Evolutionary conservation across 352 stramenopile genomes (phyloP).

Genomic region (Phytophthora hibernalis): DNA sequence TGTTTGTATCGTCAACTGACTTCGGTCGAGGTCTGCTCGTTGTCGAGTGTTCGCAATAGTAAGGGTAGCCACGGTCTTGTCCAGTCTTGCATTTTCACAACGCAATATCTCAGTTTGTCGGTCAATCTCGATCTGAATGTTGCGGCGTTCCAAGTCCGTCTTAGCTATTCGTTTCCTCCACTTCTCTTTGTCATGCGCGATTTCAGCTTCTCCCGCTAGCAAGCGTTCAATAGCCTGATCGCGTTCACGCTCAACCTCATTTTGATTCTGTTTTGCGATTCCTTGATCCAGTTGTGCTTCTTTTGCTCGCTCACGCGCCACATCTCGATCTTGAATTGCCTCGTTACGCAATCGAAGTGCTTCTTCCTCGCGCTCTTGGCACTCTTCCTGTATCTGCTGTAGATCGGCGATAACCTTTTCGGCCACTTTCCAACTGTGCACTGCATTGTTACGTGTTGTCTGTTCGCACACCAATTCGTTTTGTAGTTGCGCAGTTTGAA

Average conservation of each 20-base stretch:
- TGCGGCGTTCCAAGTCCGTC: conserved; percentile 55
- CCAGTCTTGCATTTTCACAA: conserved; percentile 45
- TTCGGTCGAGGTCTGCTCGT: conserved; percentile 39
- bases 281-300: conserved; percentile 63
- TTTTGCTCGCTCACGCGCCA: conserved; percentile 43
- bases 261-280: conserved; percentile 53
- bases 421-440: conserved; percentile 57
- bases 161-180: conserved; percentile 54
- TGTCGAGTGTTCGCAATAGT: conserved; percentile 25
- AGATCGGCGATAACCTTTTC: conserved; percentile 51
- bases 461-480: conserved; percentile 42
- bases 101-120: conserved; percentile 56
- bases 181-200: conserved; percentile 50
- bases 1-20: conserved; percentile 21
- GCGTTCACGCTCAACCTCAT: conserved; percentile 49
- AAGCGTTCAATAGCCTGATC: conserved; percentile 44
- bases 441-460: conserved; percentile 48
- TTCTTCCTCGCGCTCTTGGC: conserved; percentile 59
- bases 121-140: conserved; percentile 72
- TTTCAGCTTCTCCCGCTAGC: conserved; percentile 40
- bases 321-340: conserved; percentile 53
- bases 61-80: conserved; percentile 40
- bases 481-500: conserved; percentile 39
- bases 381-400: conserved; percentile 48
- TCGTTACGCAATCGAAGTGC: conserved; percentile 55